Conservation (phyloP, 768 basidiomycete genomes). For the Leccinum barrowsii region DNA sequence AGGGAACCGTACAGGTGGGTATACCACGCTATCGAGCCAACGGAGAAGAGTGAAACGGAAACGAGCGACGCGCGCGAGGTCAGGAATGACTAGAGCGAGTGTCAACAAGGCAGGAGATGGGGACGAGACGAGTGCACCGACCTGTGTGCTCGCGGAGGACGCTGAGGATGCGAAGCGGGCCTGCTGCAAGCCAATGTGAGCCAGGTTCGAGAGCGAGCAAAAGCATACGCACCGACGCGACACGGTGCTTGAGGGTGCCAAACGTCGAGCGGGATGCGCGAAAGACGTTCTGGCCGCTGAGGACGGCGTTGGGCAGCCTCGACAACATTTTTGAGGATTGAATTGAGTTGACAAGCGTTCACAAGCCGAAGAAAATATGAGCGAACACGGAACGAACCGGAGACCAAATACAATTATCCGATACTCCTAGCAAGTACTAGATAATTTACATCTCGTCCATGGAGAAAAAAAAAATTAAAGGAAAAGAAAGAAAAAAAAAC, state of each 20-base stretch:
- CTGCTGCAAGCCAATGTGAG: slow-evolving; percentile 33
- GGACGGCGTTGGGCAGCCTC: slow-evolving; percentile 74
- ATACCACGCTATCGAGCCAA: slow-evolving; percentile 95
- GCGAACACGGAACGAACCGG: slow-evolving; percentile 48
- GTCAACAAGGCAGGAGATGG: slow-evolving; percentile 1
- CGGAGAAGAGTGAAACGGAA: slow-evolving; percentile 73
- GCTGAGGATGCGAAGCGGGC: slow-evolving; percentile 71
- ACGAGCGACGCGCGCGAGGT: slow-evolving; percentile 72
- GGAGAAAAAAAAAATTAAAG: neutral
- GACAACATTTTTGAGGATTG: slow-evolving; percentile 71
- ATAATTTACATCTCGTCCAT: slow-evolving; percentile 30
- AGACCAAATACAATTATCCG: slow-evolving; percentile 26
- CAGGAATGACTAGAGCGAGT: slow-evolving; percentile 48
- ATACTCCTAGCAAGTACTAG: slow-evolving; percentile 4
- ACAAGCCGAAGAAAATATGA: slow-evolving; percentile 38
- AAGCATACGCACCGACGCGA: slow-evolving; percentile 44
- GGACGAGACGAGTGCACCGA: slow-evolving; percentile 32
- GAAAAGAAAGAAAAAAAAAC: neutral
- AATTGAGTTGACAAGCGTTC: slow-evolving; percentile 37
- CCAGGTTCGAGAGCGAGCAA: slow-evolving; percentile 10
- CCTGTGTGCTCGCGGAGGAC: slow-evolving; percentile 60
- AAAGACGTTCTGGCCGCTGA: slow-evolving; percentile 52
- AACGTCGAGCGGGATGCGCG: slow-evolving; percentile 44
- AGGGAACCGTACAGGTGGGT: slow-evolving; percentile 88
- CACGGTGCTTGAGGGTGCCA: slow-evolving; percentile 41